These are phyloP conservation scores for Heimioporus sp. DNA, from an alignment of 768 basidiomycete species.

Conservation along the genomic window DNA sequence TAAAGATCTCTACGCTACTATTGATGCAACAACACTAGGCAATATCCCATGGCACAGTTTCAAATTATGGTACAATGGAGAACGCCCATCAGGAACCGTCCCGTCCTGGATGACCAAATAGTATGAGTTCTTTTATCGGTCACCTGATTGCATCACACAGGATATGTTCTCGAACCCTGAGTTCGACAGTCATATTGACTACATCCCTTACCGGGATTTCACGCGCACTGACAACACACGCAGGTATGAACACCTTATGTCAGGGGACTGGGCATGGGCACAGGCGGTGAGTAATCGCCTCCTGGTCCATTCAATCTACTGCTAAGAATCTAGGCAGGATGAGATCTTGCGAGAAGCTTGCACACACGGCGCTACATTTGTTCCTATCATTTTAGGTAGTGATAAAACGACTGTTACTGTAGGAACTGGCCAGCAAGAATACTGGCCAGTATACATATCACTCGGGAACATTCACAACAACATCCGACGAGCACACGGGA, in stretches of 20 bases:
- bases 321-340: constrained; percentile 23
- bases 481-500: constrained; percentile 4
- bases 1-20: constrained; percentile 11
- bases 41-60: constrained; percentile 34
- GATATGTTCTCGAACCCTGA: constrained; percentile 23
- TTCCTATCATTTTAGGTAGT: constrained; percentile 15
- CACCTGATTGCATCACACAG: constrained; percentile 9
- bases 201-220: constrained; percentile 14
- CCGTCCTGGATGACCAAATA: constrained; percentile 23
- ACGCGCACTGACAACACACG: neutral
- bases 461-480: constrained; percentile 18
- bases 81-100: neutral
- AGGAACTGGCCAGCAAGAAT: constrained; percentile 13
- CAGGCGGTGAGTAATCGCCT: neutral
- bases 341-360: constrained; percentile 14
- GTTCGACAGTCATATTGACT: constrained; percentile 21
- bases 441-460: constrained; percentile 16
- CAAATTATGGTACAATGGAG: constrained; percentile 23
- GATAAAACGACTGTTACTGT: constrained; percentile 20
- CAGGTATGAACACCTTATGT: neutral
- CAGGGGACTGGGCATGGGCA: constrained; percentile 4
- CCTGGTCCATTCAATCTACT: neutral
- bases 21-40: constrained; percentile 29
- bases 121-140: constrained; percentile 28
- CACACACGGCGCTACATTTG: constrained; percentile 16